Evolutionary conservation across 1,284 basidiomycete species (phyloP).

Genomic region (Cutaneotrichosporon sp.): DNA sequence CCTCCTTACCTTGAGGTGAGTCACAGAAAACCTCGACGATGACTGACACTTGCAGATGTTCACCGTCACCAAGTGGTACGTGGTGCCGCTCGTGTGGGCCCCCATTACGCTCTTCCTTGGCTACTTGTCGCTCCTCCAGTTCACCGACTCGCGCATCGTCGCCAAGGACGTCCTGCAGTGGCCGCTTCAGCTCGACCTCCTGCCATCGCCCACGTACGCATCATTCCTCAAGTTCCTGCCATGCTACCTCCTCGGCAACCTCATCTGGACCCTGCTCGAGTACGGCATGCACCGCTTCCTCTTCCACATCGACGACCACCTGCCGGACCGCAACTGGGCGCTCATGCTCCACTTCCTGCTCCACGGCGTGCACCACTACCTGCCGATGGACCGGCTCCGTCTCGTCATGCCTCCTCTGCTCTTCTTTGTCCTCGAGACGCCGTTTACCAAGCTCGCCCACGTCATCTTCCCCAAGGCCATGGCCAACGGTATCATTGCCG

Average conservation of each 20-base stretch:
- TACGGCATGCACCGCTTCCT: conserved; percentile 95
- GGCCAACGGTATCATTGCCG: conserved; percentile 90
- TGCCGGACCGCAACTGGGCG: conserved; percentile 77
- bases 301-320: conserved; percentile 88
- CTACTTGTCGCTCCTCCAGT: conserved; percentile 74
- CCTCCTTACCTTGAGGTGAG: conserved; percentile 71
- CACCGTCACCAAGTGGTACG: conserved; percentile 89
- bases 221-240: conserved; percentile 51
- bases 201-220: conserved; percentile 27
- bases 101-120: conserved; percentile 81
- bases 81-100: conserved; percentile 86
- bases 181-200: conserved; percentile 22
- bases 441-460: conserved; percentile 85
- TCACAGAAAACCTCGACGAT: background rate
- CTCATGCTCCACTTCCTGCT: conserved; percentile 86
- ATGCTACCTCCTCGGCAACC: conserved; percentile 73
- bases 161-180: conserved; percentile 31
- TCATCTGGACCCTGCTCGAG: conserved; percentile 94
- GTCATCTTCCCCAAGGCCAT: conserved; percentile 72
- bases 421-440: conserved; percentile 71
- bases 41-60: conserved; percentile 56
- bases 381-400: conserved; percentile 92
- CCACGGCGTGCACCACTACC: conserved; percentile 95
- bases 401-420: conserved; percentile 95
- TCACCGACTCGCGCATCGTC: conserved; percentile 52